A percentile compares a stretch with the other conserved stretches of the same genome.
Conservation (phyloP, 2,329 filamentous ascomycete species). For the Colletotrichum tofieldiae region DNA sequence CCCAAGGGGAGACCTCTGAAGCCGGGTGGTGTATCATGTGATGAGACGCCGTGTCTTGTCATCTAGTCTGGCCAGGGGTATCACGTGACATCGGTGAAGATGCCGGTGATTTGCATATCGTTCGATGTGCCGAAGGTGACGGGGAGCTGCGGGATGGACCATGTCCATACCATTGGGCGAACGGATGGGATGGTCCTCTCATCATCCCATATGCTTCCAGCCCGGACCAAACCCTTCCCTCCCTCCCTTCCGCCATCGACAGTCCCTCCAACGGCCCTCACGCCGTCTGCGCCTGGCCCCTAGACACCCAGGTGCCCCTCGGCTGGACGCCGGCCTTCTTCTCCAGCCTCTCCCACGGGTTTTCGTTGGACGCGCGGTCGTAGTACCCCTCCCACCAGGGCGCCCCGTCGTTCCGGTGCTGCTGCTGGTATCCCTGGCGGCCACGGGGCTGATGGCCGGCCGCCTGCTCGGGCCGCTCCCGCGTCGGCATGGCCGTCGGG, state of each 20-base stretch:
- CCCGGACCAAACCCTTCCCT: neutral
- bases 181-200: neutral
- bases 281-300: conserved; percentile 11
- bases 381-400: conserved; percentile 79
- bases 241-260: neutral
- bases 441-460: conserved; percentile 5
- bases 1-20: neutral
- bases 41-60: conserved; percentile 13
- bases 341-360: conserved; percentile 79
- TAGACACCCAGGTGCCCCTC: conserved; percentile 61
- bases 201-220: neutral
- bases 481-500: conserved; percentile 22
- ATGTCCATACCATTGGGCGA: neutral
- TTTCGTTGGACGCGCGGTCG: conserved; percentile 77
- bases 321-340: conserved; percentile 59
- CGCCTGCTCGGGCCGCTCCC: conserved; percentile 11
- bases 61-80: conserved; percentile 4
- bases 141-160: neutral
- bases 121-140: neutral
- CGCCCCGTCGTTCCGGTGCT: conserved; percentile 43
- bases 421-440: neutral
- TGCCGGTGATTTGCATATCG: neutral
- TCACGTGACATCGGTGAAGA: conserved; percentile 33
- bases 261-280: conserved; percentile 1
- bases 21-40: conserved; percentile 39